Base-by-base conservation (phyloP, 495 filamentous ascomycete genomes). In the Neurospora pannonica region DNA sequence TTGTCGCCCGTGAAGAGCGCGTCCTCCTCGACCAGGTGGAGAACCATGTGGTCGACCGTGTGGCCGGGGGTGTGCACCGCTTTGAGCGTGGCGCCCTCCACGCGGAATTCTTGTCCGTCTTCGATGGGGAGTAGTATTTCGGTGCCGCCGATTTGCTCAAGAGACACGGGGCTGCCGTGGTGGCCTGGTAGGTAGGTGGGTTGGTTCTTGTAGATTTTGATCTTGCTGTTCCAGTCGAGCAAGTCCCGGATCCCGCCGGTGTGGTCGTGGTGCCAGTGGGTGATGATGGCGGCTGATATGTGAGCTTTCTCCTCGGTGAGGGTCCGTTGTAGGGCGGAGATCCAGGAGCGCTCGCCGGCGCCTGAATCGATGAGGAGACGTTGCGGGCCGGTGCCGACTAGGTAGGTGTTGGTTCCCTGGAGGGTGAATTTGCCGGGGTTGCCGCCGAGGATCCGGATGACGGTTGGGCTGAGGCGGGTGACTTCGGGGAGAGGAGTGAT, bases 1-100 rank as follows among this genome's bases (percentile, higher is more conserved):
- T 96, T 98, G 78, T 99, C 96, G 46, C 93, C 96, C 0, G 95
- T 97, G 82, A 99, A 97, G 79, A 98, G 87, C 10, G 93, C 93
- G 79, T 92, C 87, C 78, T 96, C 92, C 77, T 97, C 91, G 74
- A 90, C 86, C 13, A 93, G 77, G 28, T 91, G 74, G 73, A 96
- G 88, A 36, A 86, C 88, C 88, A 96, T 92, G 81, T 98, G 96
- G 78, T 99, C 96, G 3, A 81, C 82, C 0, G 96, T 92, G 80
- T 99, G 96, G 2, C 96, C 96, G 0, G 96, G 96, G 1, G 92
- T 92, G 81, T 93, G 87, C 8, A 90, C 83, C 3, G 94, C 94
- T 4, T 84, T 89, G 39, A 99, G 78, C 0, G 91, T 93, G 3
- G 91, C 94, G 7, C 94, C 96, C 38, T 92, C 89, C 1, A 93